phyloP scores from a whole-genome alignment of 352 stramenopile species.

The Blastocystis sp. region DNA sequence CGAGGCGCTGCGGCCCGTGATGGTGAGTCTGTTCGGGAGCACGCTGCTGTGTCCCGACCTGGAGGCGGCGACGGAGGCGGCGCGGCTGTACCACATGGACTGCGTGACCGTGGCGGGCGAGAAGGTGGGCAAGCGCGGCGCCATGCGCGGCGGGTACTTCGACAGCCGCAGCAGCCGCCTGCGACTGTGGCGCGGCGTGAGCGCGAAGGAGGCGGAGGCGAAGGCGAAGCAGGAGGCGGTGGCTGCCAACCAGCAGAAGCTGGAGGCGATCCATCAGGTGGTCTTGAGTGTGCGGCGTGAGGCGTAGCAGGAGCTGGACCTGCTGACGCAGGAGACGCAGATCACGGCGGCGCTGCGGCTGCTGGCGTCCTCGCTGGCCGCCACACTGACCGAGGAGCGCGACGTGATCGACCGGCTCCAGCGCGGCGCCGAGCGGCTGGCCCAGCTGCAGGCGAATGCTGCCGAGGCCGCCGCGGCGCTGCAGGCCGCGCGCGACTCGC shows the following conservation, averaged over 20 bases:
- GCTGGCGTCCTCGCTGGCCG: neutral
- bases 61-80: conserved; percentile 78
- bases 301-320: conserved; percentile 64
- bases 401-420: conserved; percentile 30
- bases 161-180: conserved; percentile 79
- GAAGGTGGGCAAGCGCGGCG: conserved; percentile 90
- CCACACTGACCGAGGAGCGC: conserved; percentile 23
- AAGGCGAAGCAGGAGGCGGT: conserved; percentile 25
- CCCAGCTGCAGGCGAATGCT: neutral
- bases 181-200: conserved; percentile 72
- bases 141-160: conserved; percentile 92
- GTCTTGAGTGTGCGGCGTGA: neutral
- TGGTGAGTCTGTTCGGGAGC: conserved; percentile 91
- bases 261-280: conserved; percentile 57
- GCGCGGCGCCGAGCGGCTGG: conserved; percentile 21
- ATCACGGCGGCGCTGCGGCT: conserved; percentile 37
- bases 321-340: conserved; percentile 63
- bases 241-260: conserved; percentile 44
- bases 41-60: conserved; percentile 91
- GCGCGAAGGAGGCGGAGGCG: conserved; percentile 53
- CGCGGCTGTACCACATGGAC: conserved; percentile 84
- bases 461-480: conserved; percentile 4
- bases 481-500: neutral
- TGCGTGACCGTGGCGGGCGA: conserved; percentile 96
- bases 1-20: conserved; percentile 82